Percentiles rank a stretch among this genome's conserved stretches.
Evolutionary conservation across 805 yeast genomes (phyloP).

Genomic region (Candida methanosorbosa): DNA sequence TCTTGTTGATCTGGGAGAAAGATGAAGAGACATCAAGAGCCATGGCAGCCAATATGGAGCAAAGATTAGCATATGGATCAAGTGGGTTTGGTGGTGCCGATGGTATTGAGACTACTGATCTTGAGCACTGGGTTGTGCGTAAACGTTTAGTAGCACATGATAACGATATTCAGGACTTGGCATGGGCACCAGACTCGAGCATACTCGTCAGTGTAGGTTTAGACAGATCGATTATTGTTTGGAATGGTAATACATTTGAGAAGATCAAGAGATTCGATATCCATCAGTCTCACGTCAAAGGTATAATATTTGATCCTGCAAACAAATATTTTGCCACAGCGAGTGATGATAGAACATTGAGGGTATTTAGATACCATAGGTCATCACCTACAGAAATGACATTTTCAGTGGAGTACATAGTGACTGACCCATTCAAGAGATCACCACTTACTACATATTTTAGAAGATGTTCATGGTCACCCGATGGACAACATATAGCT

Average conservation of each 20-base stretch:
- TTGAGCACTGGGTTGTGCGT: conserved; percentile 92
- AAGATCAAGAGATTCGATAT: conserved; percentile 81
- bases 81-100: conserved; percentile 24
- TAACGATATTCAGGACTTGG: conserved; percentile 94
- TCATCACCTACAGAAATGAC: conserved; percentile 60
- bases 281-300: conserved; percentile 93
- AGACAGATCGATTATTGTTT: conserved; percentile 84
- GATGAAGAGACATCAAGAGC: conserved; percentile 61
- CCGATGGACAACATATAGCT: conserved; percentile 82
- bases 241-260: conserved; percentile 92
- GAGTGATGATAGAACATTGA: conserved; percentile 88
- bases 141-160: conserved; percentile 94
- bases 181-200: conserved; percentile 95
- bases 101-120: conserved; percentile 61
- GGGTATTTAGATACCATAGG: conserved; percentile 79
- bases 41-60: conserved; percentile 20
- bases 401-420: conserved; percentile 78
- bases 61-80: conserved; percentile 10
- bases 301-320: conserved; percentile 97
- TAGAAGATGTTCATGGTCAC: conserved; percentile 80
- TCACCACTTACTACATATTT: conserved; percentile 92
- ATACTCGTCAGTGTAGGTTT: conserved; percentile 89
- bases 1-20: conserved; percentile 85
- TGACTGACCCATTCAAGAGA: conserved; percentile 75
- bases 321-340: conserved; percentile 96